These are phyloP conservation scores for Paracamarosporium sp. DNA, from an alignment of 2,329 filamentous ascomycete species.

Conservation along the genomic window DNA sequence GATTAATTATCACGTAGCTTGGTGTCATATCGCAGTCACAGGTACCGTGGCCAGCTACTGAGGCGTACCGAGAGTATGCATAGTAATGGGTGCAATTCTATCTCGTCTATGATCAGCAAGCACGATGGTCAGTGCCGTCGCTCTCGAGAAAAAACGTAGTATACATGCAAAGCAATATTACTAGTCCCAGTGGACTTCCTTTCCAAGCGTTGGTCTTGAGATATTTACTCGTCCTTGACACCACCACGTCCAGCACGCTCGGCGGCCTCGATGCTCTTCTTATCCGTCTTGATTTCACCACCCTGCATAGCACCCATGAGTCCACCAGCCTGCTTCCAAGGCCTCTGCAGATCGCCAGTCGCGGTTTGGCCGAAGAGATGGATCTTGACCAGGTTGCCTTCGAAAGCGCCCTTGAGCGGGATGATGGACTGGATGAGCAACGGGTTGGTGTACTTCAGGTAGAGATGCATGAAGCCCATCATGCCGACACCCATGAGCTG, in stretches of 20 bases:
- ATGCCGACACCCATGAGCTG: conserved; percentile 97
- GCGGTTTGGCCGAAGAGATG: conserved; percentile 88
- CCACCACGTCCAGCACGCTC: conserved; percentile 59
- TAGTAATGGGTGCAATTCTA: not conserved
- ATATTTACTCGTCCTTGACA: conserved; percentile 58
- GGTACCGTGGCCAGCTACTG: no score
- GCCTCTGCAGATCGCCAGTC: conserved; percentile 88
- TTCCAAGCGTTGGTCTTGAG: not conserved
- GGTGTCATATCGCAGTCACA: no score
- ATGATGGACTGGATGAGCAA: conserved; percentile 99
- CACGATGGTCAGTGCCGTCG: not conserved
- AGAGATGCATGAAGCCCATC: conserved; percentile 98
- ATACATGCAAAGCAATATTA: not conserved
- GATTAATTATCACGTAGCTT: no score
- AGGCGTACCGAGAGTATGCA: not conserved
- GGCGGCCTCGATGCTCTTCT: conserved; percentile 62
- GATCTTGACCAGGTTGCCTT: conserved; percentile 96
- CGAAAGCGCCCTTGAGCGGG: conserved; percentile 92
- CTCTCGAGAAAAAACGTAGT: not conserved
- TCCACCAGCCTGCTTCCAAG: conserved; percentile 86
- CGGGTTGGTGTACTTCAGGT: conserved; percentile 99
- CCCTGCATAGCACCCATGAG: conserved; percentile 81
- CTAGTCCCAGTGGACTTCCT: not conserved
- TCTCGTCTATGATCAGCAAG: not conserved
- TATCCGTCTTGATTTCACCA: conserved; percentile 81